These are phyloP conservation scores for Rhizopus delemar DNA, from an alignment of 371 early-diverging fungal genomes.

Conservation along the genomic window DNA sequence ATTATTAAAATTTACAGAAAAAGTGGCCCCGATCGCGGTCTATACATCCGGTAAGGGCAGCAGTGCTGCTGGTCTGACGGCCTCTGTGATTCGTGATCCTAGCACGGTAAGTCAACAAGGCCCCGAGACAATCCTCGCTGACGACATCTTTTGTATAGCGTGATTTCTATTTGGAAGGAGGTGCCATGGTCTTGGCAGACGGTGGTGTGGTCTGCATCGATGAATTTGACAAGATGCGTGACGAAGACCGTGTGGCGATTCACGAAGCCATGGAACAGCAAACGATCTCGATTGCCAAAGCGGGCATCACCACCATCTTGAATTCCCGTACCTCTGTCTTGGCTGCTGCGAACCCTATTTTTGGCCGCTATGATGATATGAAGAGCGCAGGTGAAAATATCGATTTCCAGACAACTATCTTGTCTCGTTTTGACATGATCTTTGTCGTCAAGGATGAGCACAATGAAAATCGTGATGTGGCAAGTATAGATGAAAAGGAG, in stretches of 20 bases:
- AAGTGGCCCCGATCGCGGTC: slow-evolving; percentile 96
- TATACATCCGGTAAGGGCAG: slow-evolving; percentile 99
- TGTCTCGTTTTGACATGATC: slow-evolving; percentile 97
- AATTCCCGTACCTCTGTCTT: slow-evolving; percentile 98
- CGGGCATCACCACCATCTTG: slow-evolving; percentile 99
- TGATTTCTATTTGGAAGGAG: slow-evolving; percentile 99
- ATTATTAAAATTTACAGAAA: slow-evolving; percentile 98
- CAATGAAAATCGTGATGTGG: slow-evolving; percentile 80
- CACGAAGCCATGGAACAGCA: slow-evolving; percentile 99
- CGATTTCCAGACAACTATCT: slow-evolving; percentile 99
- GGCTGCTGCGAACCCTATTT: slow-evolving; percentile 99
- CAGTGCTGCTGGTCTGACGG: slow-evolving; percentile 99
- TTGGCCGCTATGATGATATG: slow-evolving; percentile 99
- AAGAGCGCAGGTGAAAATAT: slow-evolving; percentile 98
- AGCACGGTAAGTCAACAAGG: slow-evolving; percentile 59
- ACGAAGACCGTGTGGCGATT: slow-evolving; percentile 99
- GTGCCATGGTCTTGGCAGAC: slow-evolving; percentile 99
- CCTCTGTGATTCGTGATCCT: slow-evolving; percentile 94
- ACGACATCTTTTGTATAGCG: slow-evolving; percentile 48
- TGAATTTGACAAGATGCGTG: slow-evolving; percentile 99
- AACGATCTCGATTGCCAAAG: slow-evolving; percentile 99
- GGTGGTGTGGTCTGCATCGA: slow-evolving; percentile 99
- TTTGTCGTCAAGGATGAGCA: slow-evolving; percentile 95
- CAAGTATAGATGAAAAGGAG: slow-evolving; percentile 18
- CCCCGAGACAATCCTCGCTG: too few relatives aligned